These are phyloP conservation scores for Globisporangium splendens DNA, from an alignment of 352 stramenopile genomes.

Conservation along the genomic window DNA sequence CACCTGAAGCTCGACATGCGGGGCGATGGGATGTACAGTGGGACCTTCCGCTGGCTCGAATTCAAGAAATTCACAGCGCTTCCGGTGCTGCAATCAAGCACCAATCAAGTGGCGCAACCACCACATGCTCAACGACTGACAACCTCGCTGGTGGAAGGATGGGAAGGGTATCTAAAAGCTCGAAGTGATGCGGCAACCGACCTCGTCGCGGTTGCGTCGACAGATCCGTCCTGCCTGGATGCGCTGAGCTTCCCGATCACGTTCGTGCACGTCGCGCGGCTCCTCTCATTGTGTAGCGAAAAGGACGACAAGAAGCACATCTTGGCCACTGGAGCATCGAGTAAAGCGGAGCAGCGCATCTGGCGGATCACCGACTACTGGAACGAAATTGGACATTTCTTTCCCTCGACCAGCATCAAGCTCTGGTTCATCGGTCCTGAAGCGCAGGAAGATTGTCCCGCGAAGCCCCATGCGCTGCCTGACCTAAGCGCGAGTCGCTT, in stretches of 20 bases:
- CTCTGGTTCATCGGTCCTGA: constrained; percentile 70
- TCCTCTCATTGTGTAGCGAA: constrained; percentile 25
- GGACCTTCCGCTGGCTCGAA: constrained; percentile 76
- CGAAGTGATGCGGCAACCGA: constrained; percentile 20
- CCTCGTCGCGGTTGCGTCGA: constrained; percentile 32
- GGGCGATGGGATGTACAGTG: constrained; percentile 75
- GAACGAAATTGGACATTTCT: constrained; percentile 44
- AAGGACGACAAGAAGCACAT: constrained; percentile 21
- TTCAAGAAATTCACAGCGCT: constrained; percentile 58
- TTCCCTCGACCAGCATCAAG: constrained; percentile 26
- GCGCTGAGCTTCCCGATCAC: constrained; percentile 74
- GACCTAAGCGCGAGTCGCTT: constrained; percentile 39
- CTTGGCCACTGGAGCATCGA: constrained; percentile 54
- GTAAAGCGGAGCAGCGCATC: constrained; percentile 71
- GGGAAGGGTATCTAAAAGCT: constrained; percentile 48
- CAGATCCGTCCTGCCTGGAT: constrained; percentile 70
- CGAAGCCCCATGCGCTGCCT: constrained; percentile 1
- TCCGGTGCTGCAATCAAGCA: constrained; percentile 27
- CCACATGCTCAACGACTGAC: not conserved
- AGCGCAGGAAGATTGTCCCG: constrained; percentile 17
- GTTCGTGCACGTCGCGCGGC: constrained; percentile 36
- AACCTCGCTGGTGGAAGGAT: constrained; percentile 18
- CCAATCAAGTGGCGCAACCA: not conserved
- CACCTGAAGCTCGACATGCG: constrained; percentile 61
- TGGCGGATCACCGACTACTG: constrained; percentile 70